Evolutionary conservation across 1,139 yeast genomes (phyloP).

Genomic region (Yamadazyma triangularis): DNA sequence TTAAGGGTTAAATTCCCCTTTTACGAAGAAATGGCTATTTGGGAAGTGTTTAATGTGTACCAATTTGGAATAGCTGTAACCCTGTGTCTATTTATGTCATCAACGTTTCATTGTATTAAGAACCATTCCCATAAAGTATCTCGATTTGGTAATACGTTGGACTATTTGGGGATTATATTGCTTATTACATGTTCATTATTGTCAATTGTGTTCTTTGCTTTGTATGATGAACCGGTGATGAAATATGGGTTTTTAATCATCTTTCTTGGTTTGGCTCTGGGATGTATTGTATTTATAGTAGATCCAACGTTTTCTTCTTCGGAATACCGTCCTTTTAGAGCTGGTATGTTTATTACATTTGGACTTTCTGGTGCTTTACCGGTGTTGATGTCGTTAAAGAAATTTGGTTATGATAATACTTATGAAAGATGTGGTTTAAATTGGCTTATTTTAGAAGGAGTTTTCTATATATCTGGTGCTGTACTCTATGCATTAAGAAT

Average conservation of each 20-base stretch:
- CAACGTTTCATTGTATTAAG: conserved; percentile 72
- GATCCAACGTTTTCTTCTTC: conserved; percentile 63
- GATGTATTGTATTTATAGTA: conserved; percentile 64
- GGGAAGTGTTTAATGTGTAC: conserved; percentile 36
- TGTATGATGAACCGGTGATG: conserved; percentile 47
- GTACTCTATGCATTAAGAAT: conserved; percentile 69
- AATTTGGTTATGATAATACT: conserved; percentile 38
- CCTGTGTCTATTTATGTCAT: conserved; percentile 68
- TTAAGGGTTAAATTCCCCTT: too few relatives aligned
- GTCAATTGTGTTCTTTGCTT: conserved; percentile 66
- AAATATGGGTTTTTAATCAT: conserved; percentile 43
- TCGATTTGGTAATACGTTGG: conserved; percentile 71
- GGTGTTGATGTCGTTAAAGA: conserved; percentile 44
- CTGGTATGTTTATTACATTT: conserved; percentile 72
- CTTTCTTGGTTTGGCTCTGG: conserved; percentile 51
- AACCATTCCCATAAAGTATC: conserved; percentile 65
- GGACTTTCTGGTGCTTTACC: conserved; percentile 81
- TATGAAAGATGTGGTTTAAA: conserved; percentile 47
- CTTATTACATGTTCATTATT: conserved; percentile 72
- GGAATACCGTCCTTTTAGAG: conserved; percentile 72
- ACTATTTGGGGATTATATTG: conserved; percentile 80
- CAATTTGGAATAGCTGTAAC: conserved; percentile 40
- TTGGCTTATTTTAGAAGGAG: conserved; percentile 68
- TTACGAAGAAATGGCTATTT: too few relatives aligned
- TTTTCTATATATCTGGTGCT: conserved; percentile 76